Conservation (phyloP, 306 rosid species). For the Sechiopsis laciniata region DNA sequence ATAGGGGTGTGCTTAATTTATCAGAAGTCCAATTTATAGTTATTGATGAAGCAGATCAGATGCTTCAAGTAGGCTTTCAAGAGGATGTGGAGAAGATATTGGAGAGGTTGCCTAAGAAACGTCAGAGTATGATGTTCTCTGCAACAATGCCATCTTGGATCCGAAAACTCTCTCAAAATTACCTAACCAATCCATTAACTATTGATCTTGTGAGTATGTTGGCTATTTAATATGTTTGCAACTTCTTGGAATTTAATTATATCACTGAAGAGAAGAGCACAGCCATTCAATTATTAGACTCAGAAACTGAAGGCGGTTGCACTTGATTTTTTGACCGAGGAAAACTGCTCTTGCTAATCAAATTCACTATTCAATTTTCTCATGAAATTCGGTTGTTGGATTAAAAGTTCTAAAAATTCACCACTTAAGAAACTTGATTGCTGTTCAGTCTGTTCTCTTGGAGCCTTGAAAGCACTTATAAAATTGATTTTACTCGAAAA, state of each 20-base stretch:
- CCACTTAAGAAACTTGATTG: neutral
- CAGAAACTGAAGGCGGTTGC: neutral
- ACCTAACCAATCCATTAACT: conserved; percentile 53
- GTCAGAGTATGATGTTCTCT: conserved; percentile 93
- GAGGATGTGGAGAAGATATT: conserved; percentile 87
- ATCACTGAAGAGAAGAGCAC: conserved; percentile 2
- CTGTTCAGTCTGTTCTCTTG: neutral
- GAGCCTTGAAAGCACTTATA: no score
- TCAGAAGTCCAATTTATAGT: conserved; percentile 76
- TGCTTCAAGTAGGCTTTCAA: conserved; percentile 98
- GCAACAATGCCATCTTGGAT: conserved; percentile 98
- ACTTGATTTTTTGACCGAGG: no score
- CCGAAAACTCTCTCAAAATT: conserved; percentile 62
- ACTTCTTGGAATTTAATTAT: neutral
- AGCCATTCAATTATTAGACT: neutral
- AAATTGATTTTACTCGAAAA: neutral
- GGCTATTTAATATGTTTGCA: conserved; percentile 12
- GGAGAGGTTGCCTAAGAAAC: conserved; percentile 63
- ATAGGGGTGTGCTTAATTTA: conserved; percentile 67
- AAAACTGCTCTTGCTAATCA: neutral
- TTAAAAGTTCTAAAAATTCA: neutral
- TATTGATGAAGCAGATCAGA: conserved; percentile 96
- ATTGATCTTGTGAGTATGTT: conserved; percentile 82
- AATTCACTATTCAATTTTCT: neutral
- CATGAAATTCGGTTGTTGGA: neutral